Evolutionary conservation across 306 rosid species (phyloP).

Genomic region (Clitoria ternatea): DNA sequence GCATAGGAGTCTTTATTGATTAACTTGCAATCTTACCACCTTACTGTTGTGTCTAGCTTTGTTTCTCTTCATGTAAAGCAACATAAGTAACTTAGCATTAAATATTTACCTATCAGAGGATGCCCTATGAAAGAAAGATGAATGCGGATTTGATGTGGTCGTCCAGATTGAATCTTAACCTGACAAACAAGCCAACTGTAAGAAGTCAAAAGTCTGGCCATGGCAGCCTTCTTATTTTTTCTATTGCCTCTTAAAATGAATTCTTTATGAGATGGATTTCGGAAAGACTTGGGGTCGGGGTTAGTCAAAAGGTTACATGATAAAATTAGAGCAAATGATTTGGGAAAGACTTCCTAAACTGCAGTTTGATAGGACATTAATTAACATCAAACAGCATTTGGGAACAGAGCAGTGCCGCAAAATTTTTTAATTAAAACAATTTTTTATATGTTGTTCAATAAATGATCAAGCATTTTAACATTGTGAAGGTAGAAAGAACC

Average conservation of each 20-base stretch:
- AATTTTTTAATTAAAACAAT: not conserved
- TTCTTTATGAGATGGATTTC: not conserved
- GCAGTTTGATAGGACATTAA: conserved; percentile 1
- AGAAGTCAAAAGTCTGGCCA: not conserved
- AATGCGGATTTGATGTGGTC: conserved; percentile 96
- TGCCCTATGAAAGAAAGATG: conserved; percentile 92
- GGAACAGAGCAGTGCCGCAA: not conserved
- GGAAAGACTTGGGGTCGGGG: not conserved
- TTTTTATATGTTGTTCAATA: not conserved
- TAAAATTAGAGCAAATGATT: not conserved
- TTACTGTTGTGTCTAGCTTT: not conserved
- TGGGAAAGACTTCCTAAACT: not conserved
- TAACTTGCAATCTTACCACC: not conserved
- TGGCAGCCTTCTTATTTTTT: not conserved
- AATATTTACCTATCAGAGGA: conserved; percentile 68
- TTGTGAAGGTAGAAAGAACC: no score
- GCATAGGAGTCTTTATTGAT: not conserved
- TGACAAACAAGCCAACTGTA: conserved; percentile 36
- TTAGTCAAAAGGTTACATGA: not conserved
- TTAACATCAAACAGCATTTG: not conserved
- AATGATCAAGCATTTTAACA: not conserved
- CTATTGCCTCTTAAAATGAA: not conserved
- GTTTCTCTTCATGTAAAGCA: conserved; percentile 8
- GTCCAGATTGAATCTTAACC: conserved; percentile 90
- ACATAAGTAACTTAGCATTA: not conserved